A percentile compares a stretch with the other conserved stretches of the same genome.
Conservation (phyloP, 768 basidiomycete species). For the Asterophora lycoperdoides region DNA sequence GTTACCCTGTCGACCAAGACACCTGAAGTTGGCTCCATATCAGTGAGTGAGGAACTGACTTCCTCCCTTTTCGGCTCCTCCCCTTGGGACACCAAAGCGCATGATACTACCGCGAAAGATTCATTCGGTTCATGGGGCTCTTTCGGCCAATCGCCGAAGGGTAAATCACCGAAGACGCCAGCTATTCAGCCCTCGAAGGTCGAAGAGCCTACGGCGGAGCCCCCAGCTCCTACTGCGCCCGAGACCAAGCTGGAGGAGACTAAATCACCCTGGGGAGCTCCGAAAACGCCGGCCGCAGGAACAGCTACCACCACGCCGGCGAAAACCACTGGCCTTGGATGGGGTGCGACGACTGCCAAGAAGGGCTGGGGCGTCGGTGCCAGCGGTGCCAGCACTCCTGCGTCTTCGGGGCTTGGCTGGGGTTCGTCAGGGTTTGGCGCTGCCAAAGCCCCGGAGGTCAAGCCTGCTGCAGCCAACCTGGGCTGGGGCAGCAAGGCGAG, state of each 20-base stretch:
- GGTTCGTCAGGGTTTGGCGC: slow-evolving; percentile 8
- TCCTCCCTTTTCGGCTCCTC: slow-evolving; percentile 12
- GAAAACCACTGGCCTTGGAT: slow-evolving; percentile 6
- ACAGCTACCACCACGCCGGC: neutral
- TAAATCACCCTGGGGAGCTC: slow-evolving; percentile 9
- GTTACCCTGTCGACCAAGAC: slow-evolving; percentile 12
- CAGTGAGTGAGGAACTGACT: slow-evolving; percentile 7
- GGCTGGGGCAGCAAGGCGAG: slow-evolving; percentile 10
- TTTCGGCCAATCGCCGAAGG: slow-evolving; percentile 6
- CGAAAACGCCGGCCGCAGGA: slow-evolving; percentile 7
- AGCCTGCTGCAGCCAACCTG: slow-evolving; percentile 4
- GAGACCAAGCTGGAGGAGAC: slow-evolving; percentile 6
- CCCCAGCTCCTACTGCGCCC: neutral
- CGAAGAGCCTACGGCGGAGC: slow-evolving; percentile 3
- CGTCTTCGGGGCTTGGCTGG: slow-evolving; percentile 5
- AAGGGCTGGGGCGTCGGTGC: slow-evolving; percentile 9
- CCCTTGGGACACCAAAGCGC: slow-evolving; percentile 2
- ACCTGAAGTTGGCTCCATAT: slow-evolving; percentile 6
- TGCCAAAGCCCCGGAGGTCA: slow-evolving; percentile 4
- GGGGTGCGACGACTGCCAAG: slow-evolving; percentile 13
- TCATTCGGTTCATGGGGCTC: slow-evolving; percentile 8
- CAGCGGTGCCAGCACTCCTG: slow-evolving; percentile 2
- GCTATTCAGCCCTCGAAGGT: slow-evolving; percentile 7
- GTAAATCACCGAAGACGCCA: slow-evolving; percentile 9
- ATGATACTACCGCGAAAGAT: slow-evolving; percentile 1